phyloP scores from a whole-genome alignment of 768 basidiomycete genomes.

The Tylopilus sp. region DNA sequence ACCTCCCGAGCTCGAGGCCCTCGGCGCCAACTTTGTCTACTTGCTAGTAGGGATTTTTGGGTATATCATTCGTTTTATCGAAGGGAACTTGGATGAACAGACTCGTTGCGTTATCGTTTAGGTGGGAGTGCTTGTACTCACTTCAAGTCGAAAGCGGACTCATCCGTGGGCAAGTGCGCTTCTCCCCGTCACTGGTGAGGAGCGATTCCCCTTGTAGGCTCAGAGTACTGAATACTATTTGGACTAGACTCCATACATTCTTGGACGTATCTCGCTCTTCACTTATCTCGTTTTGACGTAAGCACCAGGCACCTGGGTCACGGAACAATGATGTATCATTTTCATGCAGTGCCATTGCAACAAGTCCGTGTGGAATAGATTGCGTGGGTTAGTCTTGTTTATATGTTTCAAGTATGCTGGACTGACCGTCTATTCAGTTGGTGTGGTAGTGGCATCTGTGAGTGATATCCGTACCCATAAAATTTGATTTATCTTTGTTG shows the following conservation, averaged over 20 bases:
- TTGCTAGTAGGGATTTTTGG: constrained; percentile 20
- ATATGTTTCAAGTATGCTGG: not conserved
- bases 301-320: not conserved
- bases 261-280: constrained; percentile 14
- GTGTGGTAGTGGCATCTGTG: constrained; percentile 2
- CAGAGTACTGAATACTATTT: not conserved
- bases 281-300: constrained; percentile 10
- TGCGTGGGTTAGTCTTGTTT: constrained; percentile 17
- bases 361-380: not conserved
- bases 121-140: constrained; percentile 23
- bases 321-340: not conserved
- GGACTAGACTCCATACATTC: constrained; percentile 21
- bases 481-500: not conserved
- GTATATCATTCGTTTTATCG: constrained; percentile 1
- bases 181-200: constrained; percentile 21
- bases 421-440: constrained; percentile 10
- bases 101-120: not conserved
- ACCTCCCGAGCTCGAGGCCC: not conserved
- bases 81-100: not conserved
- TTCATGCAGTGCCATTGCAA: constrained; percentile 2
- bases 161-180: constrained; percentile 9
- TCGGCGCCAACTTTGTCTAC: constrained; percentile 1
- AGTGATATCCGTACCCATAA: not conserved
- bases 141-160: constrained; percentile 14
- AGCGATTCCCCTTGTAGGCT: not conserved